phyloP scores from a whole-genome alignment of 1,284 basidiomycete genomes.

The Cronartium quercuum region DNA sequence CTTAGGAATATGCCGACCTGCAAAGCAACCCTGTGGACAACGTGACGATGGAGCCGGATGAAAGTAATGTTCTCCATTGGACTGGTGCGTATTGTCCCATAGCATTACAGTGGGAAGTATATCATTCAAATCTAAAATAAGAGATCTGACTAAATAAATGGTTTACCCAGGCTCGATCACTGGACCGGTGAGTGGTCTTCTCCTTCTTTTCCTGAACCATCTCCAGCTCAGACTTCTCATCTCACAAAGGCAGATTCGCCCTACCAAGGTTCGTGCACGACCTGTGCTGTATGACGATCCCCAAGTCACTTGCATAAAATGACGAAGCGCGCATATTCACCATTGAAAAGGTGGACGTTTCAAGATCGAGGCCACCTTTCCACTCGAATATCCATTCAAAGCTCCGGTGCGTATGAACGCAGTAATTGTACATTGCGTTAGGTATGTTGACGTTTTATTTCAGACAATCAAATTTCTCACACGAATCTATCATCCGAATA shows the following conservation, averaged over 20 bases:
- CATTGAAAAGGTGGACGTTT: constrained; percentile 17
- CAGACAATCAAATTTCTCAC: constrained; percentile 36
- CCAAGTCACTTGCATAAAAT: neutral
- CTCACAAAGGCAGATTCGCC: neutral
- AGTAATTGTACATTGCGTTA: too few species aligned
- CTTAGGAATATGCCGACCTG: constrained; percentile 37
- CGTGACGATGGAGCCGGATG: constrained; percentile 29
- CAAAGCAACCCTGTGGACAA: constrained; percentile 25
- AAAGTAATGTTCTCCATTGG: constrained; percentile 35
- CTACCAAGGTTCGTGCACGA: neutral
- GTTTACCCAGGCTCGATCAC: constrained; percentile 18
- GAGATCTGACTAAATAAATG: neutral
- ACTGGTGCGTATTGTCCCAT: constrained; percentile 1
- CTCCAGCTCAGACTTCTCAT: neutral
- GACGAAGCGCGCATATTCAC: too few species aligned
- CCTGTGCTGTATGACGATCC: neutral
- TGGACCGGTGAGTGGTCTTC: constrained; percentile 16
- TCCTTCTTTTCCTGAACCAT: neutral
- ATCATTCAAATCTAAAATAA: neutral
- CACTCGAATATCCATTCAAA: constrained; percentile 50
- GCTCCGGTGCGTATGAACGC: constrained; percentile 44
- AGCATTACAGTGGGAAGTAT: neutral
- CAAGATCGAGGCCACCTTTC: constrained; percentile 47
- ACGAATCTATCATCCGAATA: constrained; percentile 49
- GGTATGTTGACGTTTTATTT: too few species aligned